Percentiles rank a stretch among this genome's conserved stretches.
Evolutionary conservation across 2,329 filamentous ascomycete species (phyloP).

Genomic region (Penicillium psychrosexuale): DNA sequence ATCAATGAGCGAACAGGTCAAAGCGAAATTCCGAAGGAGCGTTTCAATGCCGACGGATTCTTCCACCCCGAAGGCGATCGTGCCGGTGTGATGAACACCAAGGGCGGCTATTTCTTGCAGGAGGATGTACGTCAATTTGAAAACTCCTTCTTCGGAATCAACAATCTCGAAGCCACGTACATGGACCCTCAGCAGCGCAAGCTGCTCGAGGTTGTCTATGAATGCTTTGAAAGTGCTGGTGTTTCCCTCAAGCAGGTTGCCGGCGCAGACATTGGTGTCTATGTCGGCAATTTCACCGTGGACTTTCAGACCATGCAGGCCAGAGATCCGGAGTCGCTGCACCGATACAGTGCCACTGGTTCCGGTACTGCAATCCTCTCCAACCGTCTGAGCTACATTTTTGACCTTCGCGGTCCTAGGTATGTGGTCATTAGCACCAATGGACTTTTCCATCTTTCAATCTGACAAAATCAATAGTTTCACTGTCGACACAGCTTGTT

Average conservation of each 20-base stretch:
- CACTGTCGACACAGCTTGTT: slow-evolving; percentile 39
- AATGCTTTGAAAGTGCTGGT: slow-evolving; percentile 24
- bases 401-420: not conserved
- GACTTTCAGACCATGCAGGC: not conserved
- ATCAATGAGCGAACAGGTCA: not conserved
- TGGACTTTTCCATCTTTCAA: not conserved
- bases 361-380: not conserved
- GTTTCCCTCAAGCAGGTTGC: not conserved
- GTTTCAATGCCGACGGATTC: not conserved
- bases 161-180: slow-evolving; percentile 10
- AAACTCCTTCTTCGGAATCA: not conserved
- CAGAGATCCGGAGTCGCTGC: not conserved
- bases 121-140: not conserved
- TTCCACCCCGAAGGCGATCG: not conserved
- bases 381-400: not conserved
- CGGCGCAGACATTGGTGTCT: slow-evolving; percentile 13
- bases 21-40: not conserved
- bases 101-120: not conserved
- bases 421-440: not conserved
- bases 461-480: slow-evolving; percentile 14
- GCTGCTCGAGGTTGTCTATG: slow-evolving; percentile 23
- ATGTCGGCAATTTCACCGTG: not conserved
- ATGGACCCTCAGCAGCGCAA: slow-evolving; percentile 26
- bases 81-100: not conserved
- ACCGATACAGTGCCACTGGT: not conserved